Conservation (phyloP, 2,329 filamentous ascomycete species). For the Coniochaeta sp. region DNA sequence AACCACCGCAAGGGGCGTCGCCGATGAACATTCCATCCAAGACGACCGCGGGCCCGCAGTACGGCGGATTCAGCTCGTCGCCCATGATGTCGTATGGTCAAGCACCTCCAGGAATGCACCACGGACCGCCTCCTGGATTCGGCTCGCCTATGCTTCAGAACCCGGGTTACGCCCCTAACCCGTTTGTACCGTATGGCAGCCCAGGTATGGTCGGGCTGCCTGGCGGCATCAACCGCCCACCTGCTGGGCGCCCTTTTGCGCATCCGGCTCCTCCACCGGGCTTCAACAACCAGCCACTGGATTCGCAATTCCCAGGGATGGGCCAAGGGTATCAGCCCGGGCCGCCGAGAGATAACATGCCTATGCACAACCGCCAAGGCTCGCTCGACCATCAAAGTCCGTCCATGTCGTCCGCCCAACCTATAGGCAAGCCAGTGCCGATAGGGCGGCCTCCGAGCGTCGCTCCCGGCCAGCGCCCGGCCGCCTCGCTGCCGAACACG, state of each 20-base stretch:
- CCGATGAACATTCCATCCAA: slow-evolving; percentile 46
- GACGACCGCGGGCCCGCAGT: slow-evolving; percentile 32
- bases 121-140: slow-evolving; percentile 34
- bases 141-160: slow-evolving; percentile 53
- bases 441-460: slow-evolving; percentile 82
- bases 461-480: slow-evolving; percentile 40
- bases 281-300: background rate
- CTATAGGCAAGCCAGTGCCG: slow-evolving; percentile 75
- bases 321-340: slow-evolving; percentile 5
- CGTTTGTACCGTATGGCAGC: background rate
- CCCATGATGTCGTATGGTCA: slow-evolving; percentile 36
- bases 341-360: slow-evolving; percentile 26
- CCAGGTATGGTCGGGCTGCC: slow-evolving; percentile 42
- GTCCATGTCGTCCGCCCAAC: slow-evolving; percentile 50
- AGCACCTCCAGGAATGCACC: slow-evolving; percentile 36
- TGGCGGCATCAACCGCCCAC: slow-evolving; percentile 40
- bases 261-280: slow-evolving; percentile 17
- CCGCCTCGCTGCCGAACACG: slow-evolving; percentile 14
- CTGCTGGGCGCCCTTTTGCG: slow-evolving; percentile 29
- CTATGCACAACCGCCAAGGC: slow-evolving; percentile 65
- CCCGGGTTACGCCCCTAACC: slow-evolving; percentile 26
- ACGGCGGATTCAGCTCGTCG: slow-evolving; percentile 46
- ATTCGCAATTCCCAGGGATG: slow-evolving; percentile 1
- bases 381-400: slow-evolving; percentile 49
- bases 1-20: slow-evolving; percentile 49